phyloP scores from a whole-genome alignment of 495 filamentous ascomycete genomes.

The Aspergillus sclerotioniger region DNA sequence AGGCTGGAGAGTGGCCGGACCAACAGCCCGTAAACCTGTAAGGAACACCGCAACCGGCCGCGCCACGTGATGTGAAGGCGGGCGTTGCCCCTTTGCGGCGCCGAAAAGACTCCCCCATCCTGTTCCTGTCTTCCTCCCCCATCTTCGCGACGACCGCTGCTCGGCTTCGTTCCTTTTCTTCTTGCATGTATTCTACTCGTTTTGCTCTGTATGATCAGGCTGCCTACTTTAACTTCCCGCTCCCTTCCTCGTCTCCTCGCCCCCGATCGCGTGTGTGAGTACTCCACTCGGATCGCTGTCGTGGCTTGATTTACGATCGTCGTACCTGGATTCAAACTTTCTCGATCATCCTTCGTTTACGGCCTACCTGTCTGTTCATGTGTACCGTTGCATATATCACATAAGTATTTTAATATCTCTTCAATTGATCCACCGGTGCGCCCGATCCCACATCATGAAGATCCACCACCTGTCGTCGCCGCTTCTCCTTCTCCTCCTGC shows the following conservation, averaged over 20 bases:
- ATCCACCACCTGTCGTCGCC: slow-evolving; percentile 27
- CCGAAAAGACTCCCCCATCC: not conserved
- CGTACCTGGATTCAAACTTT: not conserved
- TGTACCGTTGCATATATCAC: not conserved
- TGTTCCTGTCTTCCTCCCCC: not conserved
- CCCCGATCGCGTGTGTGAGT: not conserved
- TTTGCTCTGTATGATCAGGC: not conserved
- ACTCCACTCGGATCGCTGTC: slow-evolving; percentile 4
- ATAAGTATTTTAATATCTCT: not conserved
- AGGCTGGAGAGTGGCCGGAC: too few relatives aligned
- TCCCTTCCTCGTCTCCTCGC: not conserved
- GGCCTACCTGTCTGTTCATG: not conserved
- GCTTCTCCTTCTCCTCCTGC: slow-evolving; percentile 37
- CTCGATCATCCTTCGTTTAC: slow-evolving; percentile 1
- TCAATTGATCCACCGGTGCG: slow-evolving; percentile 15
- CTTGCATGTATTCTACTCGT: slow-evolving; percentile 1
- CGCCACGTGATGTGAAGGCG: slow-evolving; percentile 16
- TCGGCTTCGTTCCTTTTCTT: slow-evolving; percentile 3
- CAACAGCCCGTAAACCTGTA: too few relatives aligned
- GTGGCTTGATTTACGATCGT: slow-evolving; percentile 8
- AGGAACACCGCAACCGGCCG: slow-evolving; percentile 6
- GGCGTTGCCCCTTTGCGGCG: slow-evolving; percentile 18
- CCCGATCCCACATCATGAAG: slow-evolving; percentile 30
- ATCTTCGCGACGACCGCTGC: not conserved
- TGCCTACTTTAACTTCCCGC: not conserved